A percentile compares a stretch with the other conserved stretches of the same genome.
phyloP scores from a whole-genome alignment of 352 stramenopile genomes.

The Phytophthora vignae region DNA sequence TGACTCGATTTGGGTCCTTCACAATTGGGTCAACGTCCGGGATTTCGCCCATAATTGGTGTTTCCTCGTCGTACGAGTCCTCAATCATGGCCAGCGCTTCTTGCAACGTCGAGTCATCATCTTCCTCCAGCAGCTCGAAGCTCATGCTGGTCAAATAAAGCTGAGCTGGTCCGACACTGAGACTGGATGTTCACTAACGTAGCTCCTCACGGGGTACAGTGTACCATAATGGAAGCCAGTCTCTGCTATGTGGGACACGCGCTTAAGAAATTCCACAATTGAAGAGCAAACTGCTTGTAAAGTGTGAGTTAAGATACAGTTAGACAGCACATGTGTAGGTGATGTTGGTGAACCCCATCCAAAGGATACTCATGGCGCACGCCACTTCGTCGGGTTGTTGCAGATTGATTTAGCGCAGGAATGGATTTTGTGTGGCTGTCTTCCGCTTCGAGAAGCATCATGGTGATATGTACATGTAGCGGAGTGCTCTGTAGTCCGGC shows the following conservation, averaged over 20 bases:
- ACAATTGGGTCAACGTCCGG: not conserved
- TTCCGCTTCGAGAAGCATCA: not conserved
- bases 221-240: slow-evolving; percentile 2
- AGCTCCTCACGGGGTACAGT: slow-evolving; percentile 1
- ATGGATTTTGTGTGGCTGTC: not conserved
- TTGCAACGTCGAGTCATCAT: slow-evolving; percentile 18
- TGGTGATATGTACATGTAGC: too few species aligned
- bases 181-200: not conserved
- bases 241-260: slow-evolving; percentile 7
- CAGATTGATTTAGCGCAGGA: not conserved
- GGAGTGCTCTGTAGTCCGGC: too few species aligned
- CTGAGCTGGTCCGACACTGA: slow-evolving; percentile 6
- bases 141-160: slow-evolving; percentile 23
- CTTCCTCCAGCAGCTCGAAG: slow-evolving; percentile 25
- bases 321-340: not conserved
- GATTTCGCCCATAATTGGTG: slow-evolving; percentile 9
- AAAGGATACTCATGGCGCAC: slow-evolving; percentile 3
- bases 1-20: not conserved
- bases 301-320: not conserved
- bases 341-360: not conserved
- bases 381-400: slow-evolving; percentile 5
- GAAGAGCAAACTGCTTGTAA: not conserved
- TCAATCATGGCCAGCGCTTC: slow-evolving; percentile 30
- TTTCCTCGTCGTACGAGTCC: slow-evolving; percentile 3
- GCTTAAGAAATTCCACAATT: not conserved